Evolutionary conservation across 1,139 yeast species (phyloP), one percentile per base, ranked within the genome.

Genomic region (Zygoascus hellenicus): DNA sequence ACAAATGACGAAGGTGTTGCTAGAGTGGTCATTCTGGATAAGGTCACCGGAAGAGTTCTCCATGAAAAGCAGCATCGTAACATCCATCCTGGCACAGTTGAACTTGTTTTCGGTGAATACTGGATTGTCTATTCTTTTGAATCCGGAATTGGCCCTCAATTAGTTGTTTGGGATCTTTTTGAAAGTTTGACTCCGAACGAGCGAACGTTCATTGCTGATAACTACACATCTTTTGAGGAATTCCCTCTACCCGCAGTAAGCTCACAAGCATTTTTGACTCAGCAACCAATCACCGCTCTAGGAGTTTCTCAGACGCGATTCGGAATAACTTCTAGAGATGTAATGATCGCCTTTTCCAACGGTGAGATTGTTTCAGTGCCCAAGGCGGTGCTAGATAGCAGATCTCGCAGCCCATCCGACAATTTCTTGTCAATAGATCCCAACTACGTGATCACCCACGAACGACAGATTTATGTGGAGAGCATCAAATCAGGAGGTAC

Each of bases 351-450:
- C 14, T 72, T 88, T 1, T 53, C 58, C 29, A 70, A 71, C 45
- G 92, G 94, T 2, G 82, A 80, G 56, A 63, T 92, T n/a, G 67
- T 81, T 2, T 77, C 78, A 44, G 59, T 90, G 10, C 96, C 97
- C 2, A 87, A 85, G 56, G 55, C 56, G 9, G 50, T 67, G 41
- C 54, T 68, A 19, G 66, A 66, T 46, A 61, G 71, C 9, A 55
- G 69, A 16, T 57, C 68, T 10, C 76, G 69, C 38, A 58, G 77
- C 28, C 81, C 10, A n/a, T 75, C 48, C 69, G 80, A 33, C 72
- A 72, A n/a, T 67, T 66, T 80, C 1, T 65, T 89, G 5, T 69
- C 68, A 2, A 63, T 76, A 30, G 80, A 80, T 52, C 76, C 74
- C 33, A 56, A 60, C 30, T 63, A 63, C 15, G 67, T 75, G 58